Evolutionary conservation across 1,284 basidiomycete genomes (phyloP), one percentile per base, ranked within the genome.

Genomic region (Cryptococcus jaspeensis): DNA sequence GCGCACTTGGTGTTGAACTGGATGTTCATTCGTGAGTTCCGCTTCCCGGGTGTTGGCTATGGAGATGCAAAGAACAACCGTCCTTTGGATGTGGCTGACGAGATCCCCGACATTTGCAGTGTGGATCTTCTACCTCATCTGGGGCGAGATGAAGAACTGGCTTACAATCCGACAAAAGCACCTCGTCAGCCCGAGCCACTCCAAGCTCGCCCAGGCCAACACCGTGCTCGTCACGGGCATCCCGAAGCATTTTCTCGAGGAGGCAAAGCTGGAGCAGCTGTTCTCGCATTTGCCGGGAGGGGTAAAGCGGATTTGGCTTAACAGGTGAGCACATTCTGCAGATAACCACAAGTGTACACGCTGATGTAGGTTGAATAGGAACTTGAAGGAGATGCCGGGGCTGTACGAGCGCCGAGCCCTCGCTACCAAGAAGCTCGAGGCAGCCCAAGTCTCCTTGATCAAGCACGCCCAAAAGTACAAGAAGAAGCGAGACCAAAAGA

Each of bases 191-290:
- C 81, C 81, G 39, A 79, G 81, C 16, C 87, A 90, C 72, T 83
- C 84, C 2, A 74, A 76, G 16, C 79, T 84, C 5, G 83, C 87
- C 1, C 87, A 89, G 76, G 86, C 88, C 1, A 83, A 84, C 42
- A 90, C 88, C 0, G 85, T 92, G 5, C 83, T 92, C 44, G 82
- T 90, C 60, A 89, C 87, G 0, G 84, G 84, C 43, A 83, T 90
- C 12, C 87, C 88, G 1, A 80, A 83, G 15, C 80, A 83, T 51
- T 80, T 86, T 53, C 80, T 83, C 37, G 81, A 82, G 56, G 84
- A 87, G 69, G 76, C 79, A n/a, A 83, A 84, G 59, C 79, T 90
- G 36, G 79, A 80, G 22, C 80, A 82, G 52, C 83, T 88, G 53
- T 86, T 85, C 52, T 81, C 81, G 39, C 85, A 87, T 65, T 81